Conservation (phyloP, 345 rosid species). For the Populus euphratica region DNA sequence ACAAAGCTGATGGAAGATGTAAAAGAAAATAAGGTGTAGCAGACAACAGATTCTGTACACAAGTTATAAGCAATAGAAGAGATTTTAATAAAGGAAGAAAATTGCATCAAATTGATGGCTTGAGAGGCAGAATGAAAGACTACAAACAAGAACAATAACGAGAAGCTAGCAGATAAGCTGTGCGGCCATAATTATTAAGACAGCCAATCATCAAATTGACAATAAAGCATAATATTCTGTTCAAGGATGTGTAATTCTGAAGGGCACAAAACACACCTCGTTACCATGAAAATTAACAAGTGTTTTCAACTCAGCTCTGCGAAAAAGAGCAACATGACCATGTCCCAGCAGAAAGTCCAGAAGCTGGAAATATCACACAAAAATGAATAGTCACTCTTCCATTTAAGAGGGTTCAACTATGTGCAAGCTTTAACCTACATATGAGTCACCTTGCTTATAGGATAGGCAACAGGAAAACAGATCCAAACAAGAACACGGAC, state of each 20-base stretch:
- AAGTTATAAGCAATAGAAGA: not conserved
- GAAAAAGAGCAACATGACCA: slow-evolving; percentile 82
- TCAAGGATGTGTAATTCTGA: not conserved
- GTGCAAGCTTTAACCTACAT: slow-evolving; percentile 6
- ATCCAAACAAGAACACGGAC: slow-evolving; percentile 85
- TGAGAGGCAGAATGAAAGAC: not conserved
- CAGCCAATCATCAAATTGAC: not conserved
- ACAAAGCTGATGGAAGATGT: not conserved
- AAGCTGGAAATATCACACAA: slow-evolving; percentile 44
- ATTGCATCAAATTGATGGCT: not conserved
- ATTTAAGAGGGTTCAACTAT: not conserved
- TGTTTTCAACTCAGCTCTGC: slow-evolving; percentile 99
- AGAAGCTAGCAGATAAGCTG: not conserved
- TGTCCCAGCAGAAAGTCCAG: slow-evolving; percentile 82
- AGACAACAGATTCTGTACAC: not conserved
- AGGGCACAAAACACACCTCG: slow-evolving; percentile 51
- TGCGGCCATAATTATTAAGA: not conserved
- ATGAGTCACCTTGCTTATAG: slow-evolving; percentile 82
- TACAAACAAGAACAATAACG: not conserved
- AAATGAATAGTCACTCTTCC: not conserved
- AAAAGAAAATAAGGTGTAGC: too few relatives aligned
- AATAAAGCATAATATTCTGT: not conserved
- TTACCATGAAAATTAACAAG: slow-evolving; percentile 92
- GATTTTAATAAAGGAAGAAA: not conserved
- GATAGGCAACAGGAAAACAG: slow-evolving; percentile 90